Percentiles rank a stretch among this genome's conserved stretches.
Evolutionary conservation across 345 rosid genomes (phyloP).

Genomic region (Balakata baccata): DNA sequence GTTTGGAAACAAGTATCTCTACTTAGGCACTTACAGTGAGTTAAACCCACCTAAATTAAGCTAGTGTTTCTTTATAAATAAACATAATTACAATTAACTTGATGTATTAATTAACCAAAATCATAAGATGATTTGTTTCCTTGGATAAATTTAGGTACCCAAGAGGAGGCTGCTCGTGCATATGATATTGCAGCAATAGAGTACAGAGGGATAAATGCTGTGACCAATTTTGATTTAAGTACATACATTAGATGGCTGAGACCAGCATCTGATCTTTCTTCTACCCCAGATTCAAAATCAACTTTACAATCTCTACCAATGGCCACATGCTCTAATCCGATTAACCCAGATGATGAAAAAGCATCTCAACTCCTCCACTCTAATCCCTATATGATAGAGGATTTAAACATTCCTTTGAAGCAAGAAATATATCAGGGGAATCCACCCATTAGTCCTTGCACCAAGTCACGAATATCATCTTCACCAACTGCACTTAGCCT

Average conservation of each 20-base stretch:
- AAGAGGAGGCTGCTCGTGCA: slow-evolving; percentile 36
- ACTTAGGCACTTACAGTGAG: slow-evolving; percentile 71
- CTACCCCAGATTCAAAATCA: slow-evolving; percentile 22
- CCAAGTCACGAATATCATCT: slow-evolving; percentile 22
- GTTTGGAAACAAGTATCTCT: slow-evolving; percentile 65
- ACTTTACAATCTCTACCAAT: neutral
- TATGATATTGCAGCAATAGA: slow-evolving; percentile 22
- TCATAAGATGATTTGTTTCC: too few species aligned
- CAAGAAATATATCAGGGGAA: slow-evolving; percentile 5
- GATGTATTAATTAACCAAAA: too few species aligned
- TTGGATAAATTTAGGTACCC: slow-evolving; percentile 29
- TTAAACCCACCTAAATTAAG: neutral
- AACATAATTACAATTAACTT: too few species aligned
- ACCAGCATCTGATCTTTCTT: slow-evolving; percentile 23
- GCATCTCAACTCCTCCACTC: slow-evolving; percentile 11
- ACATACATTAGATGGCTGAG: slow-evolving; percentile 28
- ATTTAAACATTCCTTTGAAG: slow-evolving; percentile 8
- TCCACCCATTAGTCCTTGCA: slow-evolving; percentile 12
- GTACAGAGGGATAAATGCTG: slow-evolving; percentile 20
- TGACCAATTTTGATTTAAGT: slow-evolving; percentile 19
- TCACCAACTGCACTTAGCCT: slow-evolving; percentile 47
- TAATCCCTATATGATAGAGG: slow-evolving; percentile 12
- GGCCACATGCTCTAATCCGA: slow-evolving; percentile 3
- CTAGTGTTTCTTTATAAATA: too few species aligned
- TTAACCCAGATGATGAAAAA: slow-evolving; percentile 13